Evolutionary conservation across 2,329 filamentous ascomycete genomes (phyloP).

Genomic region (Fusarium nanum): DNA sequence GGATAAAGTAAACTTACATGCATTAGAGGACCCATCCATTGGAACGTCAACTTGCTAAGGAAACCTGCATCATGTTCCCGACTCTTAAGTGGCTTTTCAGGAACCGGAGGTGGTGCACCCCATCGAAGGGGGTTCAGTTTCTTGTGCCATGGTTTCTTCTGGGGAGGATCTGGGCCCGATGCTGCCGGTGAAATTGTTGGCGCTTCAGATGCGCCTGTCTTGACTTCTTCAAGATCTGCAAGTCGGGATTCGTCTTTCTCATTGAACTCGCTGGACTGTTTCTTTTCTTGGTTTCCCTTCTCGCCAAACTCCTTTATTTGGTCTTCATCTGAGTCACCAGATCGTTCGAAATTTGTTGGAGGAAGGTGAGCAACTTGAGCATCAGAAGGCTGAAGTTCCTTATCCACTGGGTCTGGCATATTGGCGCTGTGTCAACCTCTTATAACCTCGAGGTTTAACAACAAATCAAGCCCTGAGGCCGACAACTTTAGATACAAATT

Average conservation of each 20-base stretch:
- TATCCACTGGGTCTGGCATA: slow-evolving; percentile 48
- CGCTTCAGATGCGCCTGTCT: slow-evolving; percentile 66
- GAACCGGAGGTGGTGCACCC: slow-evolving; percentile 67
- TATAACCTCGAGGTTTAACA: neutral
- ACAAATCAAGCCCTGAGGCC: neutral
- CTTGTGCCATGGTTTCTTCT: slow-evolving; percentile 71
- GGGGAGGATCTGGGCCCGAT: slow-evolving; percentile 47
- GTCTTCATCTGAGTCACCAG: slow-evolving; percentile 35
- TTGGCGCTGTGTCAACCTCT: slow-evolving; percentile 8
- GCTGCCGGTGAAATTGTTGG: slow-evolving; percentile 65
- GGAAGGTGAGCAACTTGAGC: slow-evolving; percentile 46
- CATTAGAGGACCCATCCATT: slow-evolving; percentile 94
- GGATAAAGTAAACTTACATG: slow-evolving; percentile 60
- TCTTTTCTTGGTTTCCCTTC: slow-evolving; percentile 27
- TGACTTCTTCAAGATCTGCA: slow-evolving; percentile 49
- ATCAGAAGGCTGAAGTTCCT: slow-evolving; percentile 48
- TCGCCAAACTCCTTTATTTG: slow-evolving; percentile 31
- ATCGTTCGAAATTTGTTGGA: slow-evolving; percentile 38
- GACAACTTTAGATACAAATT: neutral
- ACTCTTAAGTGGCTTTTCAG: slow-evolving; percentile 64
- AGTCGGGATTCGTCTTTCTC: slow-evolving; percentile 24
- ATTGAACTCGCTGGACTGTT: neutral
- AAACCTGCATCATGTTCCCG: slow-evolving; percentile 79
- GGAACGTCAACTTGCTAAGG: slow-evolving; percentile 81
- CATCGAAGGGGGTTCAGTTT: slow-evolving; percentile 71